Evolutionary conservation across 805 yeast species (phyloP), one percentile per base, ranked within the genome.

Genomic region (Wickerhamomyces ciferrii): DNA sequence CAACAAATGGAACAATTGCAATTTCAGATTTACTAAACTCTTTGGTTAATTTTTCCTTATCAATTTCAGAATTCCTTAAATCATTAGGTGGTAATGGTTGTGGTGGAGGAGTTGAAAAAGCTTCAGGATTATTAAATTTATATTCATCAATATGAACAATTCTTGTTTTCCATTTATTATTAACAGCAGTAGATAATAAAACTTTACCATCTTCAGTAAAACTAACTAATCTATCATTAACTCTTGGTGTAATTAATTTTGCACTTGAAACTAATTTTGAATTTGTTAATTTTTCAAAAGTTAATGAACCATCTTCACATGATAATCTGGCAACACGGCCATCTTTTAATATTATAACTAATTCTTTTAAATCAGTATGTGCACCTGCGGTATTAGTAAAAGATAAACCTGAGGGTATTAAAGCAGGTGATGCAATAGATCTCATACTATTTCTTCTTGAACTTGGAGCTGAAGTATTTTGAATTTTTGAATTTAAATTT

Each of bases 201-300:
- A 86, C 54, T 34, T 75, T 75, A 11, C 78, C 79, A 42, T 70
- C 70, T 13, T 64, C 65, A 4, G 76, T 66, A 41, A 75, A 70
- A 47, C 81, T 76, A 1, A 87, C 79, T 27, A 87, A 65, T 50
- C 91, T 70, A 59, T 87, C 94, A 55, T 79, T 83, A 23, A 87
- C 83, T 59, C 94, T 72, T 5, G 95, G 88, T 0, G 95, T 83
- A 2, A 74, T 60, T 11, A 88, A 60, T 49, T 76, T 76, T 43
- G 74, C 75, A 46, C 83, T 82, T 2, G 79, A 69, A 1, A 70
- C 67, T n/a, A 84, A 56, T 19, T 67, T 59, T 1, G 60, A 49
- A 15, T 53, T 44, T 2, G 69, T 60, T 11, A 74, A 37, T n/a
- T 52, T 46, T 8, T 68, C 60, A 38, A 61, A 64, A n/a, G 55